Percentiles rank a stretch among this genome's conserved stretches.
These are phyloP conservation scores for Calamus simplicifolius DNA, from an alignment of 176 grass and related monocot species.

Conservation along the genomic window DNA sequence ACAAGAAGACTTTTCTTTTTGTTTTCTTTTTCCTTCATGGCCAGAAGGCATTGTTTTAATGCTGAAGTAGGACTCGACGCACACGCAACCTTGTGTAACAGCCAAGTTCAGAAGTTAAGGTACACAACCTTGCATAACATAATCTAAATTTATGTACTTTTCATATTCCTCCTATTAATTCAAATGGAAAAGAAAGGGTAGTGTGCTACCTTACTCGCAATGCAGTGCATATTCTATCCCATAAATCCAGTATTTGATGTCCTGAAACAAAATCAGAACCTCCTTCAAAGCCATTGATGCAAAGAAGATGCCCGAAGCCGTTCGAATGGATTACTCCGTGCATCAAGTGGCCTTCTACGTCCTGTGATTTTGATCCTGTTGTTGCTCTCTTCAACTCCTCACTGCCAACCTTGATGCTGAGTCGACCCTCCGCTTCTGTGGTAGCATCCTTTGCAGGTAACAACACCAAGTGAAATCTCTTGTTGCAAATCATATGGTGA, in stretches of 20 bases:
- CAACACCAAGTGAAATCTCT: slow-evolving; percentile 90
- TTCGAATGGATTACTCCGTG: slow-evolving; percentile 84
- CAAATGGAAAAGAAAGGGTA: background rate
- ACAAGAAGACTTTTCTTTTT: no score
- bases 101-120: no score
- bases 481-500: slow-evolving; percentile 68
- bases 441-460: slow-evolving; percentile 47
- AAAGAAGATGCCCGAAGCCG: slow-evolving; percentile 76
- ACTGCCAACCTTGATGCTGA: slow-evolving; percentile 32
- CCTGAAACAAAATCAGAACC: slow-evolving; percentile 84
- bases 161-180: no score
- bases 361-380: slow-evolving; percentile 14
- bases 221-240: slow-evolving; percentile 69
- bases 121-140: no score
- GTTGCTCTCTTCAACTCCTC: slow-evolving; percentile 11
- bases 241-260: slow-evolving; percentile 71
- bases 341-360: slow-evolving; percentile 42
- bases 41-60: no score
- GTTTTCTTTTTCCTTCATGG: no score
- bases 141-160: no score
- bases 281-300: slow-evolving; percentile 57
- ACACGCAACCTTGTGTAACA: no score
- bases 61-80: no score
- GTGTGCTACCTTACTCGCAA: slow-evolving; percentile 51
- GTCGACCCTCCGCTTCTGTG: slow-evolving; percentile 31